phyloP scores from a whole-genome alignment of 208 protist species.

The Trypanosomatidae sp. region DNA sequence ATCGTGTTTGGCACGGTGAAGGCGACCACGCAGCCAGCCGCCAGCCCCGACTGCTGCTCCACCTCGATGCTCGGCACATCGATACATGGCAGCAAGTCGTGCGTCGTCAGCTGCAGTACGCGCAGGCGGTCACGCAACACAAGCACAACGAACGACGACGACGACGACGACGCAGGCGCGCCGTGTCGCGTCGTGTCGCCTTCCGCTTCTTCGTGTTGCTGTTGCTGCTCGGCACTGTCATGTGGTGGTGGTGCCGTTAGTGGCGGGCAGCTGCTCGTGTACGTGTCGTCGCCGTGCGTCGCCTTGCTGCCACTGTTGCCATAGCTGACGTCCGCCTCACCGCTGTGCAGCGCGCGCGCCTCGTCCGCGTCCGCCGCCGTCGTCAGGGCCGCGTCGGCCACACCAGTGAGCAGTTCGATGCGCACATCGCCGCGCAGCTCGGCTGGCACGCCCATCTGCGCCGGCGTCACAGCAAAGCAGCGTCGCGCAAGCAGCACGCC shows the following conservation, averaged over 20 bases:
- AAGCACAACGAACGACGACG: too few species aligned
- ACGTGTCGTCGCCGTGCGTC: constrained; percentile 18
- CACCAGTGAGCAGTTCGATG: constrained; percentile 20
- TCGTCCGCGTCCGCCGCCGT: not conserved
- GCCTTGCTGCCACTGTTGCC: constrained; percentile 2
- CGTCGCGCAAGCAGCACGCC: not conserved
- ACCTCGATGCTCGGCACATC: too few species aligned
- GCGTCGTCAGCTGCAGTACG: too few species aligned
- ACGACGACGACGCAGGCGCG: too few species aligned
- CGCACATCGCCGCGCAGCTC: constrained; percentile 30
- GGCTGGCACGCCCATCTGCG: constrained; percentile 26
- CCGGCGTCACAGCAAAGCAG: constrained; percentile 7
- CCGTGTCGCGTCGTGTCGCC: too few species aligned
- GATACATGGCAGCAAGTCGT: too few species aligned
- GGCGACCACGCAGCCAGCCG: constrained; percentile 26
- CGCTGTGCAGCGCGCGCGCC: not conserved
- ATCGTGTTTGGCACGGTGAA: constrained; percentile 66
- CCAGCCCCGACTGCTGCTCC: too few species aligned
- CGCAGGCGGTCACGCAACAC: too few species aligned
- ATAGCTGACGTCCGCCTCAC: not conserved
- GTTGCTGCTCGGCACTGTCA: too few species aligned
- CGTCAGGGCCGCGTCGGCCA: constrained; percentile 2
- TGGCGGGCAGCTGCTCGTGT: constrained; percentile 22
- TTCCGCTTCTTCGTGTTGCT: too few species aligned
- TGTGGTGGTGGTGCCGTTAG: too few species aligned